phyloP scores from a whole-genome alignment of 129 eudicot genomes.

The Pulicaria dysenterica region DNA sequence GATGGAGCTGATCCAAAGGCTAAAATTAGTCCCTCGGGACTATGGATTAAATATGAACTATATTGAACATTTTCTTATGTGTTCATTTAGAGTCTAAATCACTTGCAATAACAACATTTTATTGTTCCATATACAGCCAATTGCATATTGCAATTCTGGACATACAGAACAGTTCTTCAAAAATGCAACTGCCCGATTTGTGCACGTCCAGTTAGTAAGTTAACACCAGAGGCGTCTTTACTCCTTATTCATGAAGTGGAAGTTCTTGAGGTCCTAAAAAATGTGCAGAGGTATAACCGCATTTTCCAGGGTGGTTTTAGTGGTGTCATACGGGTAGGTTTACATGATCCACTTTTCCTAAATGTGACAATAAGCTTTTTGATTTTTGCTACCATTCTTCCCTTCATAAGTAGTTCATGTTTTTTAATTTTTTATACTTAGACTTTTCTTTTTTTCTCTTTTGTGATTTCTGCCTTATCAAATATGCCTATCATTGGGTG shows the following conservation, averaged over 20 bases:
- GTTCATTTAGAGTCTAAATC: neutral
- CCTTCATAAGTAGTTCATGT: neutral
- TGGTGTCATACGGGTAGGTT: constrained; percentile 50
- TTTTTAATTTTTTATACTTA: constrained; percentile 16
- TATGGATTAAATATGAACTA: no score
- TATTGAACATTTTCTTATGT: no score
- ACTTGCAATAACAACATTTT: neutral
- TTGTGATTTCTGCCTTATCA: constrained; percentile 5
- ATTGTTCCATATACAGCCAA: constrained; percentile 32
- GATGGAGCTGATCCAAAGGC: no score
- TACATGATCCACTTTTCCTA: constrained; percentile 20
- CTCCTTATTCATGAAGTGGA: constrained; percentile 31
- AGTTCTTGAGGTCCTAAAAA: constrained; percentile 40
- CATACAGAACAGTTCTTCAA: constrained; percentile 40
- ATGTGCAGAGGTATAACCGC: constrained; percentile 44
- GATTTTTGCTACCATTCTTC: constrained; percentile 10
- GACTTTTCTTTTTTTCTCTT: neutral
- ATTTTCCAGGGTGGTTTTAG: constrained; percentile 46
- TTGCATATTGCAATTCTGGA: constrained; percentile 46
- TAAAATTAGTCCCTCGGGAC: no score
- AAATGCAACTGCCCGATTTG: constrained; percentile 49
- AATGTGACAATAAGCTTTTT: constrained; percentile 13
- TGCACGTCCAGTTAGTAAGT: constrained; percentile 39
- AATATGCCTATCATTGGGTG: neutral
- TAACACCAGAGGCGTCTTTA: constrained; percentile 47